phyloP scores from a whole-genome alignment of 768 basidiomycete genomes.

The Serendipita sp. region DNA sequence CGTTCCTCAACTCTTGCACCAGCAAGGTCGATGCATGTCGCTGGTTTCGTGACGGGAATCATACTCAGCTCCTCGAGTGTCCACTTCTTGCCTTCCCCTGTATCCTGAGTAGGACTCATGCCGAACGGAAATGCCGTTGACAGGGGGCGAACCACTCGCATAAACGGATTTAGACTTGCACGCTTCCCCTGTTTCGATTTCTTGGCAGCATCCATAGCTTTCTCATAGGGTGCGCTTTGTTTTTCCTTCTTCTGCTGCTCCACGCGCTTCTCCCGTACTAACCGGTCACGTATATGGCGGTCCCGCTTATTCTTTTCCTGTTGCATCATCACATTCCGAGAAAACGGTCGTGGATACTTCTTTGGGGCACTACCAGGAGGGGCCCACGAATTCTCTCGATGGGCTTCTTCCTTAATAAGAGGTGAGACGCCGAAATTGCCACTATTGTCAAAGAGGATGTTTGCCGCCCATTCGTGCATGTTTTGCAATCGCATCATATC shows the following conservation, averaged over 20 bases:
- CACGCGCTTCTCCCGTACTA: slow-evolving; percentile 59
- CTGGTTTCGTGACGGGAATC: slow-evolving; percentile 50
- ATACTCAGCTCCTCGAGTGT: slow-evolving; percentile 68
- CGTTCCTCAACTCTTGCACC: slow-evolving; percentile 56
- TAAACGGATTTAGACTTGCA: slow-evolving; percentile 39
- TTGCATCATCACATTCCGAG: slow-evolving; percentile 44
- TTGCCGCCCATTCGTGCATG: slow-evolving; percentile 52
- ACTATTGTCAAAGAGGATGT: slow-evolving; percentile 46
- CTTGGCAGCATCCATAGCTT: background rate
- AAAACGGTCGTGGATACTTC: slow-evolving; percentile 49
- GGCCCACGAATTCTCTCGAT: slow-evolving; percentile 39
- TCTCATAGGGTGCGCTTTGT: slow-evolving; percentile 24
- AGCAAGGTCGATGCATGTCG: slow-evolving; percentile 56
- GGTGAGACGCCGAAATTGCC: slow-evolving; percentile 20
- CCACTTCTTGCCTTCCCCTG: slow-evolving; percentile 17
- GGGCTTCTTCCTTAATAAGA: slow-evolving; percentile 59
- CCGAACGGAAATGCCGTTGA: slow-evolving; percentile 72
- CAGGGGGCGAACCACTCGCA: slow-evolving; percentile 47
- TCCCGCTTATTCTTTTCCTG: slow-evolving; percentile 75
- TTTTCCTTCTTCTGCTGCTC: slow-evolving; percentile 61
- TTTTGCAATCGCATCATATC: slow-evolving; percentile 64
- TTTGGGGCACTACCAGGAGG: slow-evolving; percentile 11
- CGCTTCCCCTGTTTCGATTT: slow-evolving; percentile 48
- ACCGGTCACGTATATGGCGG: slow-evolving; percentile 45
- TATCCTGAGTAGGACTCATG: slow-evolving; percentile 16